Conservation (phyloP, 306 rosid species). For the Corylus heterophylla region DNA sequence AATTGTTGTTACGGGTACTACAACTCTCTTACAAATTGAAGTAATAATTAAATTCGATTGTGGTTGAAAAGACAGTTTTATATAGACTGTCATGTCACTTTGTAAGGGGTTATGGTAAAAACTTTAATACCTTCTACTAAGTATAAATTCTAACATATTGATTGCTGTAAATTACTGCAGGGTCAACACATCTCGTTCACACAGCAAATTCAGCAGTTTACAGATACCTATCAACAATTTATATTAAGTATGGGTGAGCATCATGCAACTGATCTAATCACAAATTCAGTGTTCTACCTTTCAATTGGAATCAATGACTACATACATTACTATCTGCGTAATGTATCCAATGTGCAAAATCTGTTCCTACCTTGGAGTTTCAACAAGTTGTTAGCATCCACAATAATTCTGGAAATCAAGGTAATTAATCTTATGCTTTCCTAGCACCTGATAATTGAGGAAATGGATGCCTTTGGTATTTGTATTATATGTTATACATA, state of each 20-base stretch:
- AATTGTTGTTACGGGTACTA: too few relatives aligned
- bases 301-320: constrained; percentile 91
- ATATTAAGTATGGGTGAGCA: constrained; percentile 67
- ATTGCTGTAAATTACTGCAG: constrained; percentile 36
- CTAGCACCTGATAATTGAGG: too few relatives aligned
- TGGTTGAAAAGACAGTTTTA: too few relatives aligned
- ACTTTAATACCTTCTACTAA: too few relatives aligned
- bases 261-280: constrained; percentile 51
- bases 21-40: too few relatives aligned
- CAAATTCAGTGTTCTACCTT: constrained; percentile 63
- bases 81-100: too few relatives aligned
- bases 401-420: constrained; percentile 59
- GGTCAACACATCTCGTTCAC: constrained; percentile 80
- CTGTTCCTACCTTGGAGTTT: constrained; percentile 73
- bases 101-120: too few relatives aligned
- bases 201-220: constrained; percentile 86
- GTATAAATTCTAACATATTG: not conserved
- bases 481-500: not conserved
- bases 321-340: constrained; percentile 80
- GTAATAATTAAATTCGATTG: too few relatives aligned
- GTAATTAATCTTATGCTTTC: constrained; percentile 21
- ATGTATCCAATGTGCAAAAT: constrained; percentile 65
- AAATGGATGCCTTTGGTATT: too few relatives aligned
- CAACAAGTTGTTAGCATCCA: constrained; percentile 72
- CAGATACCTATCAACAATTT: constrained; percentile 69